A percentile compares a stretch with the other conserved stretches of the same genome.
Conservation (phyloP, 768 basidiomycete species). For the Leccinellum albellum region DNA sequence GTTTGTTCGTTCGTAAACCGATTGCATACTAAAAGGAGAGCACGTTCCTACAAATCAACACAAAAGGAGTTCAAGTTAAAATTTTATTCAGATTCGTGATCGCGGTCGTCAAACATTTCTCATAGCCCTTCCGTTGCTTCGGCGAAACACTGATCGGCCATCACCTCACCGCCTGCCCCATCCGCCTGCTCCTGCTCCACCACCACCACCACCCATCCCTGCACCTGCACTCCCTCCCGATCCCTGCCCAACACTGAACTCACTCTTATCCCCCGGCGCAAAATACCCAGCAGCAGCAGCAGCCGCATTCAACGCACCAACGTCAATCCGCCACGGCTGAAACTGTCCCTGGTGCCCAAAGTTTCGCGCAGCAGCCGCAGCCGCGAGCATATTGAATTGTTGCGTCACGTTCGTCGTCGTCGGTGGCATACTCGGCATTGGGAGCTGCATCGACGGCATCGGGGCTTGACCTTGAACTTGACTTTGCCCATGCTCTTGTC, state of each 20-base stretch:
- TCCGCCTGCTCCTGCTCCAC: background rate
- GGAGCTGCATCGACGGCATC: background rate
- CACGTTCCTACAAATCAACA: too few species aligned
- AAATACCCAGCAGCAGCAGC: slow-evolving; percentile 18
- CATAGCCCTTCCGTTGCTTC: too few species aligned
- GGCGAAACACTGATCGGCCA: background rate
- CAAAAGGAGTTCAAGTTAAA: too few species aligned
- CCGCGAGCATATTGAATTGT: slow-evolving; percentile 29
- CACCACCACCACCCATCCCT: too few species aligned
- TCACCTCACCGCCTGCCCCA: background rate
- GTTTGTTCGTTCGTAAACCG: too few species aligned
- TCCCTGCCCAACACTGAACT: slow-evolving; percentile 12
- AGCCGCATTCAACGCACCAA: slow-evolving; percentile 11
- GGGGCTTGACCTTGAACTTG: background rate
- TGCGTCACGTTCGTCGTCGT: slow-evolving; percentile 12
- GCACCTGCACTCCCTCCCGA: background rate
- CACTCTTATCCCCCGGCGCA: slow-evolving; percentile 10
- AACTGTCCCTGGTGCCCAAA: slow-evolving; percentile 23
- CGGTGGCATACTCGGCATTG: background rate
- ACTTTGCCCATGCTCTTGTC: background rate
- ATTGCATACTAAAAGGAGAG: too few species aligned
- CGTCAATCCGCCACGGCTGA: slow-evolving; percentile 19
- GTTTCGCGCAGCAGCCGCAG: slow-evolving; percentile 22
- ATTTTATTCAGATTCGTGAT: too few species aligned
- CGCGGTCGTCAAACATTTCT: background rate